Base-by-base conservation (phyloP, 345 rosid species). In the Arabis alpina region DNA sequence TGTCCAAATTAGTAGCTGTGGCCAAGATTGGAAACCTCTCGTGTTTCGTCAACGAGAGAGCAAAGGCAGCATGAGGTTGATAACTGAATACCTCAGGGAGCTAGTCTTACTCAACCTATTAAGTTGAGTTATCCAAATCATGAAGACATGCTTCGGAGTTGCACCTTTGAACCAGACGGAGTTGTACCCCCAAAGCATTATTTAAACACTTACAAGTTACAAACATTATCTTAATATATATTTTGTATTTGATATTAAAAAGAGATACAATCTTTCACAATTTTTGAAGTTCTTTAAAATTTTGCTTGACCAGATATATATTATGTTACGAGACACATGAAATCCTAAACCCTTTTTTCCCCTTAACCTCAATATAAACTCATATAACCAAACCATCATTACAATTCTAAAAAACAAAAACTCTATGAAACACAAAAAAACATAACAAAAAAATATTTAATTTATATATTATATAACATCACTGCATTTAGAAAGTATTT, bases 401-500 rank as follows among this genome's bases (percentile, higher is more conserved):
- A 74, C 69, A 67, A 16, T 60, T 74, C 69, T 68, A 70, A 58
- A 14, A 61, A 15, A 28, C 49, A 2, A 51, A 34, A 55, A 49
- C 50, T 70, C 67, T 54, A 70, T 65, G 43, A 71, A 42, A 62
- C 36, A 56, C 71, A 63, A 32, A 19, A 28, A 64, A 64, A 24
- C 51, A 70, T 12, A 62, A 54, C 25, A 45, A 68, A 39, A 19
- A 62, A 9, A 69, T 40, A 74, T 52, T 5, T 54, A 44, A 15
- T 16, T 14, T 54, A 4, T 56, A 45, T 57, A 49, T 60, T 28
- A 54, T 53, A 57, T 58, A 55, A 25, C 16, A 53, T 66, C 64
- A 85, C 48, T 77, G 79, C 47, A 75, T 75, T 65, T 79, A 76
- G 76, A 75, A 77, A 52, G 87, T 77, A 60, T 56, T 64, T 8